phyloP scores from a whole-genome alignment of 2,329 filamentous ascomycete species.

The Aspergillus glaucus region DNA sequence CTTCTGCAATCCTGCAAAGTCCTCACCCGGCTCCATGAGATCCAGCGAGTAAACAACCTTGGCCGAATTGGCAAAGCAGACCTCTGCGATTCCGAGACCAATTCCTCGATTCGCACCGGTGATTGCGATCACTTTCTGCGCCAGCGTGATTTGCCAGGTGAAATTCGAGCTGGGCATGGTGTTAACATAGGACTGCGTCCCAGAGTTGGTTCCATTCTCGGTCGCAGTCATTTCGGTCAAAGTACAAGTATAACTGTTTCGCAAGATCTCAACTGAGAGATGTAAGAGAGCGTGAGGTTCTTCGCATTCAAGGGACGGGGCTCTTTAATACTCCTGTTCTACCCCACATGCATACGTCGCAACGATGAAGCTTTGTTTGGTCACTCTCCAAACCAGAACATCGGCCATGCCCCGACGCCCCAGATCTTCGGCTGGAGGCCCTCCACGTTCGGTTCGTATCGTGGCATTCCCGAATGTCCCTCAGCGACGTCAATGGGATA shows the following conservation, averaged over 20 bases:
- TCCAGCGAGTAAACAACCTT: slow-evolving; percentile 38
- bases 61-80: slow-evolving; percentile 42
- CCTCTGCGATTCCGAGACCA: slow-evolving; percentile 43
- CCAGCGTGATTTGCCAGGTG: slow-evolving; percentile 42
- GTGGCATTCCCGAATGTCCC: neutral
- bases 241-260: neutral
- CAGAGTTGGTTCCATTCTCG: slow-evolving; percentile 17
- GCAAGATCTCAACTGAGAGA: neutral
- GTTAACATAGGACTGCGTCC: slow-evolving; percentile 25
- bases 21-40: slow-evolving; percentile 30
- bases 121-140: slow-evolving; percentile 34
- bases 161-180: slow-evolving; percentile 39
- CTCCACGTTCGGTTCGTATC: neutral
- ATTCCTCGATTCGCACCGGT: slow-evolving; percentile 28
- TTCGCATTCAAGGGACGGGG: too few species aligned
- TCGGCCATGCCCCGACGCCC: neutral
- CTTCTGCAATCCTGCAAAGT: slow-evolving; percentile 32
- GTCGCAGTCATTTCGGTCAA: slow-evolving; percentile 3
- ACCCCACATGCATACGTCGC: neutral
- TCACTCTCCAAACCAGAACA: neutral
- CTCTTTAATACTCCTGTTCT: neutral
- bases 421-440: neutral
- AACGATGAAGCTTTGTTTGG: neutral
- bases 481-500: too few species aligned
- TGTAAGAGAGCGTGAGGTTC: too few species aligned